A percentile compares a stretch with the other conserved stretches of the same genome.
Evolutionary conservation across 2,329 filamentous ascomycete genomes (phyloP).

Genomic region (Diaporthe aspalathi): DNA sequence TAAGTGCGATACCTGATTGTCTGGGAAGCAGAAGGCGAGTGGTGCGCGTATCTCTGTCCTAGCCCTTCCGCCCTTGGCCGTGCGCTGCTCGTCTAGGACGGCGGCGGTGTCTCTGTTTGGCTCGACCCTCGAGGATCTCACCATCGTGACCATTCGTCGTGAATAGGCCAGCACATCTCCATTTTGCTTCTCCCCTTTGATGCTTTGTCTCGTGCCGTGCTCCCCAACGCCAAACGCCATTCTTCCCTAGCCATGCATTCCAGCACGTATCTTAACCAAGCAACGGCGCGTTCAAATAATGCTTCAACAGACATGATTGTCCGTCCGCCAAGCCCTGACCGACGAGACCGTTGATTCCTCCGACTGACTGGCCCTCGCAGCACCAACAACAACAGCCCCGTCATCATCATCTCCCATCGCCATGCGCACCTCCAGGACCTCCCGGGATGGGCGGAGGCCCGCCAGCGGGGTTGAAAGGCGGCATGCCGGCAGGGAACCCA

Average conservation of each 20-base stretch:
- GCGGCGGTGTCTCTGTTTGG: neutral
- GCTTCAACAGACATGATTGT: neutral
- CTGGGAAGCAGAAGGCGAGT: too few species aligned
- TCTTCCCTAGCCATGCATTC: neutral
- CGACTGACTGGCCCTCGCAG: neutral
- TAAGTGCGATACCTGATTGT: neutral
- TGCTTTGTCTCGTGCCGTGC: constrained; percentile 13
- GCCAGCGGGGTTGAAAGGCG: constrained; percentile 54
- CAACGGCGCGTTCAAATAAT: constrained; percentile 1
- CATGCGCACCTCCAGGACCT: constrained; percentile 47
- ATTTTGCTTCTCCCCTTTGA: neutral
- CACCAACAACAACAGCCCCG: constrained; percentile 44
- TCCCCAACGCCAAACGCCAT: constrained; percentile 37
- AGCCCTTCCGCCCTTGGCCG: neutral
- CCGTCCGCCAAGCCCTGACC: neutral
- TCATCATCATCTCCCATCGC: constrained; percentile 54
- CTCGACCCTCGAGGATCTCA: neutral
- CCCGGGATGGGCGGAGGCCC: constrained; percentile 40
- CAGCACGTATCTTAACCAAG: neutral
- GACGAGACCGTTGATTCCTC: neutral
- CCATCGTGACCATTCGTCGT: neutral
- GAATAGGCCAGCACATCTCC: neutral
- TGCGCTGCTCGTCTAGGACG: constrained; percentile 1
- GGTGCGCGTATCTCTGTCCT: neutral
- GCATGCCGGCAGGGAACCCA: constrained; percentile 54